phyloP scores from a whole-genome alignment of 192 early-diverging fungal genomes.

The Neocallimastix lanati region DNA sequence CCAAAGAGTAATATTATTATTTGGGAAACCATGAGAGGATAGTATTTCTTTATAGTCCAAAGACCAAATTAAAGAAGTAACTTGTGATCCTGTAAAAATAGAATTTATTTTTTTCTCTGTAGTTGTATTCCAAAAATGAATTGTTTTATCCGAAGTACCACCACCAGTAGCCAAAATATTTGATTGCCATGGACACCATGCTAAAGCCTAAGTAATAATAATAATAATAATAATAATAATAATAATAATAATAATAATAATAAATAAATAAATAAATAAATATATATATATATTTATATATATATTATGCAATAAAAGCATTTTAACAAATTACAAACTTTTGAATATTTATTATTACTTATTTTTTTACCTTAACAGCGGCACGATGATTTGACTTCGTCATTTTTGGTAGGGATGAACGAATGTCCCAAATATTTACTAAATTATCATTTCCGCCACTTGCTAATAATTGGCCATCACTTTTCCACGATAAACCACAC shows the following conservation, averaged over 20 bases:
- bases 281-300: neutral
- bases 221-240: too few species aligned
- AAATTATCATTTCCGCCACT: conserved; percentile 39
- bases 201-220: conserved; percentile 42
- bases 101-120: conserved; percentile 11
- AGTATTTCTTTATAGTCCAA: conserved; percentile 32
- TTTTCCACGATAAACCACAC: conserved; percentile 27
- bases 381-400: conserved; percentile 33
- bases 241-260: neutral
- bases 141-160: conserved; percentile 22
- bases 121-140: conserved; percentile 37
- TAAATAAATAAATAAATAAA: conserved; percentile 1
- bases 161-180: conserved; percentile 39
- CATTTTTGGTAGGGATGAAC: conserved; percentile 14
- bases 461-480: conserved; percentile 25
- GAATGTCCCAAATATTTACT: conserved; percentile 36
- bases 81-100: conserved; percentile 33
- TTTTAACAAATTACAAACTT: too few species aligned
- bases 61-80: conserved; percentile 34
- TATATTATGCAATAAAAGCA: too few species aligned
- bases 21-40: conserved; percentile 27
- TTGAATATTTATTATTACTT: neutral
- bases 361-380: conserved; percentile 26
- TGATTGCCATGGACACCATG: conserved; percentile 84
- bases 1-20: conserved; percentile 31